Conservation (phyloP, 306 rosid genomes). For the Trifolium fragiferum region DNA sequence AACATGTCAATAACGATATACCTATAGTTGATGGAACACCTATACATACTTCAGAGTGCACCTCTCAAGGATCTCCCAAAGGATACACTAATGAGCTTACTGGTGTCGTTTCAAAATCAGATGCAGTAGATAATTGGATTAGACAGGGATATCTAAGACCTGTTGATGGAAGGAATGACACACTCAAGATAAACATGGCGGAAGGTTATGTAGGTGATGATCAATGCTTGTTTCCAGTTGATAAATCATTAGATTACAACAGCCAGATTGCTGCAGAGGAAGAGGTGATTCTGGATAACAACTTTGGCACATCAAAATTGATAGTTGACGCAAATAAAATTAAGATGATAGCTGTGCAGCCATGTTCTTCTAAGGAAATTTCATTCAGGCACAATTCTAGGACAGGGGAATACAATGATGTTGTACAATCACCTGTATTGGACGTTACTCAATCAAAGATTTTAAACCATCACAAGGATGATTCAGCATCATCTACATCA, state of each 20-base stretch:
- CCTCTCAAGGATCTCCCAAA: conserved; percentile 53
- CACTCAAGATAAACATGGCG: conserved; percentile 47
- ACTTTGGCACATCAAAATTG: conserved; percentile 47
- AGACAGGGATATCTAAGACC: conserved; percentile 57
- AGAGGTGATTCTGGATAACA: conserved; percentile 54
- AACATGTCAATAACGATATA: conserved; percentile 46
- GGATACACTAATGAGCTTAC: conserved; percentile 49
- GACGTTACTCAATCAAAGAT: conserved; percentile 54
- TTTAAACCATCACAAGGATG: conserved; percentile 50
- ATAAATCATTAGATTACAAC: conserved; percentile 47
- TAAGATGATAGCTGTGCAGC: conserved; percentile 44
- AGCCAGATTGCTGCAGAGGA: conserved; percentile 42
- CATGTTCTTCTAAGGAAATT: conserved; percentile 53
- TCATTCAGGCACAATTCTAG: conserved; percentile 45
- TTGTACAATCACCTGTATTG: conserved; percentile 57
- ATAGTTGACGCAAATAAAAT: conserved; percentile 41
- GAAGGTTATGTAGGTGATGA: conserved; percentile 51
- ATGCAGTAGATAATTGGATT: conserved; percentile 46
- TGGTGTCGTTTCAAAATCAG: conserved; percentile 50
- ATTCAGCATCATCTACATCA: conserved; percentile 37
- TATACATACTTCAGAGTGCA: conserved; percentile 50
- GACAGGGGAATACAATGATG: conserved; percentile 59
- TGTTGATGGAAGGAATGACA: conserved; percentile 60
- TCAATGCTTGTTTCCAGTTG: conserved; percentile 46
- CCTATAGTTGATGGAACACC: conserved; percentile 44